Percentiles rank a stretch among this genome's conserved stretches.
phyloP scores from a whole-genome alignment of 2,329 filamentous ascomycete genomes.

The Hortaea werneckii region DNA sequence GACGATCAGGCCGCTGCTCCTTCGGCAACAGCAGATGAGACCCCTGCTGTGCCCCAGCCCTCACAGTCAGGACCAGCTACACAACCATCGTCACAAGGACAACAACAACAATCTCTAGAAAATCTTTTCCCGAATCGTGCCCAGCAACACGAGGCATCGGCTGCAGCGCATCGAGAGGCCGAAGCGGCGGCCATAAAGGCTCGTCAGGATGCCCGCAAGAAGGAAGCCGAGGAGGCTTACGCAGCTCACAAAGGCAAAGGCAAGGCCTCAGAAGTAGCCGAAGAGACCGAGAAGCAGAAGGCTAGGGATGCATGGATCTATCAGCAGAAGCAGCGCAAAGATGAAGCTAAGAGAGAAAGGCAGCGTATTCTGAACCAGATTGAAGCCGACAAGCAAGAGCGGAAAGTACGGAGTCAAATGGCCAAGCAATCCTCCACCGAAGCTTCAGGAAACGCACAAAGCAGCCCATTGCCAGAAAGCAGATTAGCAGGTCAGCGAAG shows the following conservation, averaged over 20 bases:
- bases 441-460: background rate
- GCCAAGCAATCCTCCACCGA: conserved; percentile 2
- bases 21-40: background rate
- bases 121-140: conserved; percentile 43
- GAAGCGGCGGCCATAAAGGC: conserved; percentile 38
- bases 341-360: conserved; percentile 57
- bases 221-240: conserved; percentile 28
- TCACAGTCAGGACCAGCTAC: background rate
- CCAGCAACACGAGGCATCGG: conserved; percentile 33
- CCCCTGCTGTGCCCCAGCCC: background rate
- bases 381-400: conserved; percentile 63
- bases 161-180: conserved; percentile 33
- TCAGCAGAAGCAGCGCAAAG: conserved; percentile 50
- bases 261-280: conserved; percentile 25
- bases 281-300: conserved; percentile 23
- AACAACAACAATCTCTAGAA: background rate
- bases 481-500: background rate
- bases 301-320: conserved; percentile 26
- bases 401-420: conserved; percentile 38
- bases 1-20: conserved; percentile 10
- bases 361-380: conserved; percentile 64
- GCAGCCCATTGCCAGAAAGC: conserved; percentile 1
- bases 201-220: conserved; percentile 27
- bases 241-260: conserved; percentile 14
- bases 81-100: background rate